Evolutionary conservation across 306 rosid species (phyloP).

Genomic region (Vachellia collinsii): DNA sequence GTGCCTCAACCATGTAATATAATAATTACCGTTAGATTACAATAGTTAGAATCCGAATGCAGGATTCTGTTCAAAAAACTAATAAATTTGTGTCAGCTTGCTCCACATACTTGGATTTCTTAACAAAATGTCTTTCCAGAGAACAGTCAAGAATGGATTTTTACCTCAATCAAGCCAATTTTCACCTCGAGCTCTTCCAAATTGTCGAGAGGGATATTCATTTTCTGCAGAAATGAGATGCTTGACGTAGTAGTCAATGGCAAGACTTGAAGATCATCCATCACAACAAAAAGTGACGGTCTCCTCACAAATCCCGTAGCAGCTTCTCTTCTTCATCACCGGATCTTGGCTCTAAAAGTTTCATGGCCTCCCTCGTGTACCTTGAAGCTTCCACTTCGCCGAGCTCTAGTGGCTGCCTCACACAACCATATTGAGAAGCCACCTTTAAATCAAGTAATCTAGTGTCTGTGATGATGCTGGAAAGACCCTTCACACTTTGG

Average conservation of each 20-base stretch:
- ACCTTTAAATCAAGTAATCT: background rate
- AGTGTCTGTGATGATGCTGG: background rate
- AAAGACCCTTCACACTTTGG: background rate
- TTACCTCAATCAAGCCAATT: constrained; percentile 25
- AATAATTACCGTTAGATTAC: background rate
- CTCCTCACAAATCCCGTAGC: constrained; percentile 39
- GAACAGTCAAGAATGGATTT: background rate
- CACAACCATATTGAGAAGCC: constrained; percentile 1
- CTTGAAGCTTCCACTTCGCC: background rate
- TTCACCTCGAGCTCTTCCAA: constrained; percentile 40
- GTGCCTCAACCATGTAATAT: background rate
- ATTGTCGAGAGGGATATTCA: constrained; percentile 39
- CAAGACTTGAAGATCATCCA: constrained; percentile 40
- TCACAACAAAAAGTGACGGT: constrained; percentile 37
- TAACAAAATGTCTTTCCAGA: background rate
- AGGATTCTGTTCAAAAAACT: too few relatives aligned
- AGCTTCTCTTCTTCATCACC: background rate
- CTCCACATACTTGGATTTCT: too few relatives aligned
- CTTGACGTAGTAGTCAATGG: constrained; percentile 31
- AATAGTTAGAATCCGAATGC: background rate
- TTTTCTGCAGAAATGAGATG: constrained; percentile 38
- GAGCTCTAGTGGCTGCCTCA: background rate
- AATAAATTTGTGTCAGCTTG: too few relatives aligned
- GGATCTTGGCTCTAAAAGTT: constrained; percentile 40
- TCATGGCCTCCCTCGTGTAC: background rate